Percentiles rank a stretch among this genome's conserved stretches.
These are phyloP conservation scores for Kwoniella dejecticola DNA, from an alignment of 768 basidiomycete species.

Conservation along the genomic window DNA sequence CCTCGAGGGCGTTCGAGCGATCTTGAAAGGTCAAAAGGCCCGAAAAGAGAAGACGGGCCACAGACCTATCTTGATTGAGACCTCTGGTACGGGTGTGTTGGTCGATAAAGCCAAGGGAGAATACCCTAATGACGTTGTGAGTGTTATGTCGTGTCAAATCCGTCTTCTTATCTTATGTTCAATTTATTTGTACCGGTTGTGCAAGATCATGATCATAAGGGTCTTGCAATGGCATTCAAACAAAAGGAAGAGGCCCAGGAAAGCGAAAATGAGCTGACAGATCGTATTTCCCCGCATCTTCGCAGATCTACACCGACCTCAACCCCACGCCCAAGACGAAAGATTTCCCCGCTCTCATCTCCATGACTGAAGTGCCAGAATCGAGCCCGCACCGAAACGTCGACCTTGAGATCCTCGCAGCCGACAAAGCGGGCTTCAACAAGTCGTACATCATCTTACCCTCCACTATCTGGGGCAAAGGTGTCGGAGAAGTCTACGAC, in stretches of 20 bases:
- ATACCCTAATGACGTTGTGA: slow-evolving; percentile 43
- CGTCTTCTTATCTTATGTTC: no score
- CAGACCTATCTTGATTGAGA: slow-evolving; percentile 50
- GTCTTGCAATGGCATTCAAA: no score
- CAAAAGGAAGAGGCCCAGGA: no score
- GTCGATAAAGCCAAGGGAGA: slow-evolving; percentile 45
- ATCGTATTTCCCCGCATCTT: neutral
- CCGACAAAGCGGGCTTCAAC: slow-evolving; percentile 40
- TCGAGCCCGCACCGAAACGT: slow-evolving; percentile 49
- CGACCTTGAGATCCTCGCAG: slow-evolving; percentile 49
- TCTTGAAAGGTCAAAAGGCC: slow-evolving; percentile 47
- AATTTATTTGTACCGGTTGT: no score
- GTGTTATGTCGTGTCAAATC: neutral
- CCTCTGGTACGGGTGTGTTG: slow-evolving; percentile 49
- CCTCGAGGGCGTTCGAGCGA: slow-evolving; percentile 38
- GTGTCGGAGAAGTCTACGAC: slow-evolving; percentile 41
- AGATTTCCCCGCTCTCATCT: slow-evolving; percentile 37
- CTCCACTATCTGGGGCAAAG: slow-evolving; percentile 53
- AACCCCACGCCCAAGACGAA: slow-evolving; percentile 41
- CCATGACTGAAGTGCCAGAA: slow-evolving; percentile 44
- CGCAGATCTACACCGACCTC: slow-evolving; percentile 53
- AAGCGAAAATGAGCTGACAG: neutral
- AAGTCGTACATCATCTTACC: slow-evolving; percentile 53
- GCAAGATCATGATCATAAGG: no score
- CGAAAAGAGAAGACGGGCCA: slow-evolving; percentile 51